Evolutionary conservation across 2,329 filamentous ascomycete species (phyloP).

Genomic region (Hortaea werneckii): DNA sequence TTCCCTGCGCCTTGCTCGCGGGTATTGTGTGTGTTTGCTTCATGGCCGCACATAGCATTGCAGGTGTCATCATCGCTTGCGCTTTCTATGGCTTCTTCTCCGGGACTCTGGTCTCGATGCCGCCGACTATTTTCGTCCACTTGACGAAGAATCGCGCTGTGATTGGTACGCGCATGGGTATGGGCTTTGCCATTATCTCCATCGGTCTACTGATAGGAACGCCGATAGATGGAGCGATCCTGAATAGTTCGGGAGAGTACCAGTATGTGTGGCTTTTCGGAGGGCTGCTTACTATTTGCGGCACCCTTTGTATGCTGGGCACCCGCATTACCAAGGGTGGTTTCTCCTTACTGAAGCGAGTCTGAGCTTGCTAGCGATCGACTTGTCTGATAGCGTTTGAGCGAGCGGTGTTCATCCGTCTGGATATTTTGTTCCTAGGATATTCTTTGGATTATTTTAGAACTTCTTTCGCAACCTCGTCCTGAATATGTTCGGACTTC

Average conservation of each 20-base stretch:
- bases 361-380: slow-evolving; percentile 5
- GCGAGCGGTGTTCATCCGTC: too few relatives aligned
- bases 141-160: slow-evolving; percentile 32
- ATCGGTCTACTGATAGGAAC: slow-evolving; percentile 47
- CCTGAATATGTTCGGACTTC: too few relatives aligned
- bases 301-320: slow-evolving; percentile 13
- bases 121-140: slow-evolving; percentile 37
- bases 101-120: slow-evolving; percentile 35
- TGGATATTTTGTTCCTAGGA: too few relatives aligned
- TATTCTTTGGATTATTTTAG: too few relatives aligned
- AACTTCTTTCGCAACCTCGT: too few relatives aligned
- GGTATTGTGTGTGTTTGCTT: slow-evolving; percentile 33
- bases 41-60: slow-evolving; percentile 26
- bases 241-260: slow-evolving; percentile 33
- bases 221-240: slow-evolving; percentile 47
- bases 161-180: slow-evolving; percentile 44
- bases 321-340: slow-evolving; percentile 21
- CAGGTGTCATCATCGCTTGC: slow-evolving; percentile 31
- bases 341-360: slow-evolving; percentile 12
- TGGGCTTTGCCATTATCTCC: slow-evolving; percentile 42
- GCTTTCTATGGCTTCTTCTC: slow-evolving; percentile 41
- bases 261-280: slow-evolving; percentile 35
- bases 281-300: slow-evolving; percentile 23
- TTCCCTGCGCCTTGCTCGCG: slow-evolving; percentile 32
- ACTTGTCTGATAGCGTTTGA: too few relatives aligned